Evolutionary conservation across 768 basidiomycete genomes (phyloP).

Genomic region (Hypholoma fasciculare): DNA sequence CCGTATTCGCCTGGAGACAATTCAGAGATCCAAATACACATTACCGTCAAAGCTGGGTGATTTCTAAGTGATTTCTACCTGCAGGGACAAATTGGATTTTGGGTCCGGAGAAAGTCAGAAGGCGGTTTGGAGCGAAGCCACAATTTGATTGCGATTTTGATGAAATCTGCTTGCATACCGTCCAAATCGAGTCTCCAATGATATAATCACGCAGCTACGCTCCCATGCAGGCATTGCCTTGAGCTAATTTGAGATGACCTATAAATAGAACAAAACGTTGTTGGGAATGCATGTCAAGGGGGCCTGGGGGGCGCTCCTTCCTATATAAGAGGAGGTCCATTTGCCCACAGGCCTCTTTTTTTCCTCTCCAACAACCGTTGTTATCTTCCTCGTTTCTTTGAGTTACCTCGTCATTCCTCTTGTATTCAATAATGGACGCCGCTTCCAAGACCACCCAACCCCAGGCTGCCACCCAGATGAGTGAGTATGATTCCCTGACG

Average conservation of each 20-base stretch:
- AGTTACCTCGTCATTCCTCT: not conserved
- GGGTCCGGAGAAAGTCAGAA: no score
- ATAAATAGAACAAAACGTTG: slow-evolving; percentile 15
- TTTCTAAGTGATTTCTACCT: no score
- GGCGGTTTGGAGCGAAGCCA: no score
- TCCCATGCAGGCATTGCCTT: not conserved
- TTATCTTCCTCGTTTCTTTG: not conserved
- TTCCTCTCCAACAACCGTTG: slow-evolving; percentile 2
- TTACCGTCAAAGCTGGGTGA: no score
- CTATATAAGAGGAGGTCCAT: slow-evolving; percentile 8
- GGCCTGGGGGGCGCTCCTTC: not conserved
- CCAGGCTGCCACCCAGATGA: slow-evolving; percentile 61
- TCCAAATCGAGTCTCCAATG: no score
- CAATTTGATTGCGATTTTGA: no score
- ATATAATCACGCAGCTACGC: not conserved
- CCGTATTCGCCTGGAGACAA: no score
- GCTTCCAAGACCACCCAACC: slow-evolving; percentile 49
- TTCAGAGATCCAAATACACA: no score
- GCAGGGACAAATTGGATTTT: no score
- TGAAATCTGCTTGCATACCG: no score
- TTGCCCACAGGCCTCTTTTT: slow-evolving; percentile 4
- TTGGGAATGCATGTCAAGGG: slow-evolving; percentile 1
- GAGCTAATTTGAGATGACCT: slow-evolving; percentile 7
- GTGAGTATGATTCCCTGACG: slow-evolving; percentile 35
- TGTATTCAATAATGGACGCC: slow-evolving; percentile 13